Conservation (phyloP, 2,329 filamentous ascomycete genomes). For the Aspergillus unguis region DNA sequence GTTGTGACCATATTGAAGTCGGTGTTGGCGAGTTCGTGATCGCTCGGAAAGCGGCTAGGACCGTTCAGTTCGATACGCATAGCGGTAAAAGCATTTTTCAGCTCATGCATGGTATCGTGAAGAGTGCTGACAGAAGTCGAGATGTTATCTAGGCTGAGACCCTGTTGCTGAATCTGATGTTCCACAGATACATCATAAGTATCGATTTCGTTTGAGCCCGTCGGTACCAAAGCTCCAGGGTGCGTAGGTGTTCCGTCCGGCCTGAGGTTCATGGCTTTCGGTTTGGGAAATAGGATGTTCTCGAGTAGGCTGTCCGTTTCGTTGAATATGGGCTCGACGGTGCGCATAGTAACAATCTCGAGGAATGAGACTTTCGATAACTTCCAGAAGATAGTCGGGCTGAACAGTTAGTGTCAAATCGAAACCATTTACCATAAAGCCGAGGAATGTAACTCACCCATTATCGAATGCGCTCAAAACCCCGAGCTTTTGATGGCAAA, state of each 20-base stretch:
- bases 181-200: conserved; percentile 24
- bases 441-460: conserved; percentile 28
- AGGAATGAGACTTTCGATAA: conserved; percentile 38
- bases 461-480: conserved; percentile 34
- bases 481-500: conserved; percentile 39
- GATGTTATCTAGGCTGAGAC: conserved; percentile 36
- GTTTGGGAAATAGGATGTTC: conserved; percentile 24
- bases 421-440: not conserved
- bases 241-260: conserved; percentile 18
- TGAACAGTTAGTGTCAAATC: conserved; percentile 15
- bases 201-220: conserved; percentile 16
- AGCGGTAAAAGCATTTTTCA: conserved; percentile 38
- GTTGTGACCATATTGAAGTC: conserved; percentile 39
- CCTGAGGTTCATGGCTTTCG: conserved; percentile 19
- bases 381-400: conserved; percentile 40
- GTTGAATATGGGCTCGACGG: conserved; percentile 34
- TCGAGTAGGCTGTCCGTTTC: conserved; percentile 34
- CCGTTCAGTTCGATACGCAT: conserved; percentile 38
- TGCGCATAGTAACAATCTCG: conserved; percentile 40
- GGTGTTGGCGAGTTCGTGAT: conserved; percentile 20
- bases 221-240: conserved; percentile 26
- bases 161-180: conserved; percentile 37
- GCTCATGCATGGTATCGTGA: conserved; percentile 39
- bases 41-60: conserved; percentile 22
- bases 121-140: conserved; percentile 38